Evolutionary conservation across 768 basidiomycete genomes (phyloP), one percentile per base, ranked within the genome.

Genomic region (Tricholoma flavovirens): DNA sequence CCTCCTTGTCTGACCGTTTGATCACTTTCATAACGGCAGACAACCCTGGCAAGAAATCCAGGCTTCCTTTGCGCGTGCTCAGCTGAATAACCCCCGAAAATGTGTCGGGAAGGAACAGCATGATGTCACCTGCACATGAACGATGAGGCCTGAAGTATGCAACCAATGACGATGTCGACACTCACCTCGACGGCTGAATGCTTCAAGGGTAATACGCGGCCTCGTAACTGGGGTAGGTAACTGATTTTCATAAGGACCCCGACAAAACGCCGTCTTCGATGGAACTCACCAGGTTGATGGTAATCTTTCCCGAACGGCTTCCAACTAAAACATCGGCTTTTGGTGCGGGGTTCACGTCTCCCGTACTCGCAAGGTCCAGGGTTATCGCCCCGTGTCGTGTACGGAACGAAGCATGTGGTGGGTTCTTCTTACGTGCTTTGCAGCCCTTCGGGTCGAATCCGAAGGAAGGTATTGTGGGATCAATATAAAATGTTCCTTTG

Each of bases 401-500:
- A 15, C 67, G 73, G 61, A 79, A 76, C 42, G 74, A 76, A 10
- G 73, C 75, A 59, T 76, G 69, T 6, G 72, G 69, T 21, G 64
- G 59, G 35, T 63, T 66, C 11, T 68, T 66, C 42, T 67, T 69
- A 54, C 61, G 57, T 38, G 63, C 57, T 49, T 67, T 72, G 54
- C 57, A 61, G 46, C 61, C 56, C 40, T 62, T 66, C n/a, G 55
- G 26, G 35, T 59, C 45, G 32, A 57, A 50, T 14, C 70, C 67
- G 15, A 68, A 60, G 22, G 68, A 64, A 40, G 72, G 68, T 19
- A 64, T 60, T 19, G 60, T 60, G 26, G 80, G 75, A 56, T 76
- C 73, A 19, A 80, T 68, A 55, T 69, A 71, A 56, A 73, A 79
- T 10, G 72, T 73, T 11, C 77, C 77, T 79, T 17, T 51, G 12